phyloP scores from a whole-genome alignment of 129 eudicot species.

The Helianthus tuberosus region DNA sequence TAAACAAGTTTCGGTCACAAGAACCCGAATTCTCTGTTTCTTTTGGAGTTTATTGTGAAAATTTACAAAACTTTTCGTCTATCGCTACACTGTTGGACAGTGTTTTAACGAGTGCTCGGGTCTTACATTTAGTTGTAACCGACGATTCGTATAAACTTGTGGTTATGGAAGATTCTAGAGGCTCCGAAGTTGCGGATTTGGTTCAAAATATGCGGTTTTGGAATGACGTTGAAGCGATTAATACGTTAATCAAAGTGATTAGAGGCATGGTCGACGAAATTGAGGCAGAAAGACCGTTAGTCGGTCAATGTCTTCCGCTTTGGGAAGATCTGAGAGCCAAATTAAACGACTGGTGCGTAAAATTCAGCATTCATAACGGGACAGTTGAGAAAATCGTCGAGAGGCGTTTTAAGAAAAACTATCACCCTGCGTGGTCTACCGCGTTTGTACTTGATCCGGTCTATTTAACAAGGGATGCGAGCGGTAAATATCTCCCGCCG shows the following conservation, averaged over 20 bases:
- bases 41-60: constrained; percentile 49
- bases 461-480: constrained; percentile 59
- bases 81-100: constrained; percentile 60
- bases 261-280: constrained; percentile 66
- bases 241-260: constrained; percentile 52
- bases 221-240: constrained; percentile 70
- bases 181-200: constrained; percentile 60
- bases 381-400: constrained; percentile 57
- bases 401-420: constrained; percentile 61
- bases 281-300: constrained; percentile 66
- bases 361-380: constrained; percentile 48
- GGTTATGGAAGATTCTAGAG: constrained; percentile 52
- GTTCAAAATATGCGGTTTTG: constrained; percentile 69
- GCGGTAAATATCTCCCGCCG: constrained; percentile 86
- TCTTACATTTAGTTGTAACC: constrained; percentile 52
- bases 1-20: constrained; percentile 49
- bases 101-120: constrained; percentile 45
- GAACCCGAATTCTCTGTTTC: constrained; percentile 48
- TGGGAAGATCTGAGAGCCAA: constrained; percentile 75
- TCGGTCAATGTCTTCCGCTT: constrained; percentile 82
- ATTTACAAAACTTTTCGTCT: constrained; percentile 36
- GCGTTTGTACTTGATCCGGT: constrained; percentile 81
- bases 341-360: constrained; percentile 69
- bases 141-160: constrained; percentile 62
- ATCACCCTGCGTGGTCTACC: constrained; percentile 92